Base-by-base conservation (phyloP, 257 asterid species). In the Forsythia suspensa region DNA sequence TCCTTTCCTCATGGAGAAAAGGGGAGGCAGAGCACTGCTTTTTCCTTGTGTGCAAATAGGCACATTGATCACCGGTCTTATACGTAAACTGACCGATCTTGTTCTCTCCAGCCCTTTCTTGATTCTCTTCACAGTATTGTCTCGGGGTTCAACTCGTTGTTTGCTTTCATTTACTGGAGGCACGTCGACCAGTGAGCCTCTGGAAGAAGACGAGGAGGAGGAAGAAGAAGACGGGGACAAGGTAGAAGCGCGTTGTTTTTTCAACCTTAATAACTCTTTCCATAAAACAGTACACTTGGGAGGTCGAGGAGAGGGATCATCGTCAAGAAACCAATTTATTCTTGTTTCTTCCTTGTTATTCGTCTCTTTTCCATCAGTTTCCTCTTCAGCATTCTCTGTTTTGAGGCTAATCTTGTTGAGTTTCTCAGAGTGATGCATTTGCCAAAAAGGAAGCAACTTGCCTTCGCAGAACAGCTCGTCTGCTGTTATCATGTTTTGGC, bases 261-360 rank as follows among this genome's bases (percentile, higher is more conserved):
- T 91, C 97, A 94, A 69, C 84, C 86, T 91, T 36, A 91, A 52
- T 42, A 94, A 63, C 86, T 94, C 98, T 73, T 94, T 94, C 96
- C 94, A 94, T 61, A 94, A 44, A 73, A 92, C 96, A n/a, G 93
- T 92, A 76, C 98, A 94, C 67, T 88, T 92, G 3, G 98, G 98
- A 9, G 97, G 98, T 80, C 98, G 82, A 4, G 98, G 98, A 15
- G 98, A 94, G 0, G 98, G 98, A 83, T 92, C 98, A 36, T 94
- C 98, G 76, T 94, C 99, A 29, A 89, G 70, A 42, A 93, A 88
- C 98, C 94, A 95, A 77, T 82, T 85, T 37, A 82, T 84, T 44
- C 87, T 83, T 71, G 73, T 78, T 71, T 85, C 95, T 36, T 87
- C 88, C 77, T 89, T 83, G 24, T 39, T 81, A 3, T 46, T 82